phyloP scores from a whole-genome alignment of 1,284 basidiomycete species.

The Ceratorhiza oryzae-sativae region DNA sequence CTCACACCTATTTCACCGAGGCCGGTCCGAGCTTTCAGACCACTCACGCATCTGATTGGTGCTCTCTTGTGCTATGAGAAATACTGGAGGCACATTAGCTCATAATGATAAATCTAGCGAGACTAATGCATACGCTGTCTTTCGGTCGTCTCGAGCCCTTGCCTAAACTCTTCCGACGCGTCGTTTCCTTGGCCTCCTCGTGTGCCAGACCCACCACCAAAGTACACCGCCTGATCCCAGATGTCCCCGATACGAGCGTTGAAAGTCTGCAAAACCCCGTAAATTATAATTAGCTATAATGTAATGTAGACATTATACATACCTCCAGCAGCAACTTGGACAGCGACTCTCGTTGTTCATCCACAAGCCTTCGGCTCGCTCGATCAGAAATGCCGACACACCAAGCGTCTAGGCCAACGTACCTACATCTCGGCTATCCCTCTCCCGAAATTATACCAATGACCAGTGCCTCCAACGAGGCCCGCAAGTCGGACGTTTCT shows the following conservation, averaged over 20 bases:
- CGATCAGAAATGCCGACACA: not conserved
- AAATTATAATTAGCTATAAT: no score
- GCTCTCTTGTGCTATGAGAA: slow-evolving; percentile 82
- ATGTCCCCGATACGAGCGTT: slow-evolving; percentile 77
- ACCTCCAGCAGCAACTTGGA: slow-evolving; percentile 74
- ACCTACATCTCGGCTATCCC: slow-evolving; percentile 80
- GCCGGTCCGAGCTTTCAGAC: slow-evolving; percentile 73
- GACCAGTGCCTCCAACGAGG: slow-evolving; percentile 83
- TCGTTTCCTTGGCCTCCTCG: slow-evolving; percentile 57
- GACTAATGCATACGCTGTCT: slow-evolving; percentile 73
- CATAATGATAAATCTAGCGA: not conserved
- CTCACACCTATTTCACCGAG: slow-evolving; percentile 53
- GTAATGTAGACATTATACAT: no score
- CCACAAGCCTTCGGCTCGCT: slow-evolving; percentile 62
- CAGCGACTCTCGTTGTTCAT: slow-evolving; percentile 71
- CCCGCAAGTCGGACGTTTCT: slow-evolving; percentile 78
- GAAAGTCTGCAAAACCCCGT: slow-evolving; percentile 66
- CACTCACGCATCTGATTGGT: slow-evolving; percentile 77
- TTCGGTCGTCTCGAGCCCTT: slow-evolving; percentile 87
- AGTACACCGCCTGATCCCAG: slow-evolving; percentile 90
- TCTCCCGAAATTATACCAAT: slow-evolving; percentile 90
- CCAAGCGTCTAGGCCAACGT: not conserved
- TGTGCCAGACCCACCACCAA: slow-evolving; percentile 73
- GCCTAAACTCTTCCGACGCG: slow-evolving; percentile 75
- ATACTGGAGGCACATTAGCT: slow-evolving; percentile 61